These are phyloP conservation scores for Mercurialis annua DNA, from an alignment of 345 rosid species.

Conservation along the genomic window DNA sequence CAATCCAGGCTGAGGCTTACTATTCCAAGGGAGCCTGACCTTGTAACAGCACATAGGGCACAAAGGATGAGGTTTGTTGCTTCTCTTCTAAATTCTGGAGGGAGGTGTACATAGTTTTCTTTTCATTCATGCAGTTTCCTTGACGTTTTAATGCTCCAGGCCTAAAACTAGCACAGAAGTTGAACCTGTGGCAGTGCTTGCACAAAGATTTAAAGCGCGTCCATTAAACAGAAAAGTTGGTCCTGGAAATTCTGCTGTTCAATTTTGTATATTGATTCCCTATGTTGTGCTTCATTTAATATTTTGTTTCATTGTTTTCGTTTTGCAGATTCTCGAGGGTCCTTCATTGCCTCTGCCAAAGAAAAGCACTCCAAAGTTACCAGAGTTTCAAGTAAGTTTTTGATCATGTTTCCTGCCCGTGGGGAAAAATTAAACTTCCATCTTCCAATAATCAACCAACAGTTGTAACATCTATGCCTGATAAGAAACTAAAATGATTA, in stretches of 20 bases:
- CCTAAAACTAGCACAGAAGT: conserved; percentile 39
- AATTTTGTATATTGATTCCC: neutral
- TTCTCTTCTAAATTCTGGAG: neutral
- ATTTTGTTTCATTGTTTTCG: conserved; percentile 21
- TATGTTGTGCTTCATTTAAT: conserved; percentile 17
- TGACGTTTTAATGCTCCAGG: conserved; percentile 48
- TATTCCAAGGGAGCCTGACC: conserved; percentile 85
- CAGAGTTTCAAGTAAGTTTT: conserved; percentile 78
- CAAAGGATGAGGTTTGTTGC: conserved; percentile 59
- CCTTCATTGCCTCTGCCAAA: conserved; percentile 73
- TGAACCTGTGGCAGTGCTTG: conserved; percentile 36
- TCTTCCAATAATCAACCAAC: neutral
- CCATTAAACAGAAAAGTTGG: conserved; percentile 93
- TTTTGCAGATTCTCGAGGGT: conserved; percentile 74
- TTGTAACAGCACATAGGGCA: conserved; percentile 83
- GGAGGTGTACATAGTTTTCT: neutral
- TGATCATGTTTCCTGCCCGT: conserved; percentile 5
- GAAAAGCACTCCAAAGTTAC: conserved; percentile 73
- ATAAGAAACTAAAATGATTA: neutral
- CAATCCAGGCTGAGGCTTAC: conserved; percentile 56
- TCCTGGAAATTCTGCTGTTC: conserved; percentile 16
- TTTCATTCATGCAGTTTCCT: conserved; percentile 13
- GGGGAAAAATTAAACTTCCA: neutral
- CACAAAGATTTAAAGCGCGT: conserved; percentile 78
- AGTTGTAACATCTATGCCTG: neutral